Conservation (phyloP, 306 rosid species). For the Casuarina equisetifolia region DNA sequence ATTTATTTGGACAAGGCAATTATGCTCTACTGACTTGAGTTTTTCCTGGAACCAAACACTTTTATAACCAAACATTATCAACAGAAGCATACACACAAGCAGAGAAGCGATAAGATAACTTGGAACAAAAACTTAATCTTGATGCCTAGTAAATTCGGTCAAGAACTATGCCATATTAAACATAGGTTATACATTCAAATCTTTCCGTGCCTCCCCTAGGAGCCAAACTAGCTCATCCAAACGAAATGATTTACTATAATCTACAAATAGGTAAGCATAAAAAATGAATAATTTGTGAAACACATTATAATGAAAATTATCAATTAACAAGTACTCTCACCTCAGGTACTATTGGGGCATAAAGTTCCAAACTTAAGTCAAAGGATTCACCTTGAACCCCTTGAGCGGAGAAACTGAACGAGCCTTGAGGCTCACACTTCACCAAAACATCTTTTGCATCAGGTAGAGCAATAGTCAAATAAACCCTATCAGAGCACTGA, state of each 20-base stretch:
- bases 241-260: background rate
- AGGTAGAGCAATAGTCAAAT: constrained; percentile 77
- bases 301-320: background rate
- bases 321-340: constrained; percentile 38
- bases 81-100: background rate
- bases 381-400: constrained; percentile 62
- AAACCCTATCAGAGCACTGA: constrained; percentile 81
- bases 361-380: constrained; percentile 65
- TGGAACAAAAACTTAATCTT: background rate
- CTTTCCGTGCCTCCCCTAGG: background rate
- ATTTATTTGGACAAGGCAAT: too few species aligned
- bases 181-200: too few species aligned
- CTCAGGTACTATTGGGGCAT: constrained; percentile 59
- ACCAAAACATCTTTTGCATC: constrained; percentile 78
- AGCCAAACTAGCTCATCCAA: background rate
- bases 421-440: constrained; percentile 78
- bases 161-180: background rate
- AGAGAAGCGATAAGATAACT: background rate
- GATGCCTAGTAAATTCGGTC: too few species aligned
- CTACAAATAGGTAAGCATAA: background rate
- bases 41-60: background rate
- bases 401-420: constrained; percentile 74
- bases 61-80: background rate
- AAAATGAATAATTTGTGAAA: constrained; percentile 4
- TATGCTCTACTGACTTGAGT: background rate